phyloP scores from a whole-genome alignment of 1,284 basidiomycete genomes.

The Cutaneotrichosporon dermatis region DNA sequence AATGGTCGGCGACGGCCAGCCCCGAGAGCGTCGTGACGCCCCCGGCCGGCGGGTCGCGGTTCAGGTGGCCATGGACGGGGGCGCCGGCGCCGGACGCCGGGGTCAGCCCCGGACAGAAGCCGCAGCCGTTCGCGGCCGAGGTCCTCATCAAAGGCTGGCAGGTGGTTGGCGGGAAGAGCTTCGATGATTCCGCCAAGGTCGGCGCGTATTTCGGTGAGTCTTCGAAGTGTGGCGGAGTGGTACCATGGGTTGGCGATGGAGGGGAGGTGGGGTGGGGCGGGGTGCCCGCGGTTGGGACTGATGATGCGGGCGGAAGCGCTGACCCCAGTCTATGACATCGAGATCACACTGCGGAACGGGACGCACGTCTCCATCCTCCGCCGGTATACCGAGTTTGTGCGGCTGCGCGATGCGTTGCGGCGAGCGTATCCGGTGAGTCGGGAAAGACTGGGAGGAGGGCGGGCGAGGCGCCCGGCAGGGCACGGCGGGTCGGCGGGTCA shows the following conservation, averaged over 20 bases:
- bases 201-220: slow-evolving; percentile 46
- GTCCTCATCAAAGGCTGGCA: slow-evolving; percentile 39
- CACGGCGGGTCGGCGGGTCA: too few relatives aligned
- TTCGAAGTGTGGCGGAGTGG: too few relatives aligned
- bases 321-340: slow-evolving; percentile 42
- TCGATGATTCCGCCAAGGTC: slow-evolving; percentile 31
- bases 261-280: too few relatives aligned
- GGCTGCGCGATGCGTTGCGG: slow-evolving; percentile 28
- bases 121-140: slow-evolving; percentile 30
- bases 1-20: background rate
- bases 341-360: slow-evolving; percentile 31
- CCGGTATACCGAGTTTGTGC: slow-evolving; percentile 43
- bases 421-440: slow-evolving; percentile 30
- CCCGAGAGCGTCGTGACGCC: background rate
- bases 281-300: too few relatives aligned
- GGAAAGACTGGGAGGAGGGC: too few relatives aligned
- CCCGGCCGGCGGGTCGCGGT: background rate
- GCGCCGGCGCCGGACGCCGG: background rate
- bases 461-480: too few relatives aligned
- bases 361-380: slow-evolving; percentile 32
- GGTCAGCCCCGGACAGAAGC: background rate
- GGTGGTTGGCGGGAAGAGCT: slow-evolving; percentile 39
- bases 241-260: too few relatives aligned
- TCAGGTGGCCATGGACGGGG: background rate
- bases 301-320: background rate